A percentile compares a stretch with the other conserved stretches of the same genome.
phyloP scores from a whole-genome alignment of 805 yeast genomes.

The Candida hispaniensis region DNA sequence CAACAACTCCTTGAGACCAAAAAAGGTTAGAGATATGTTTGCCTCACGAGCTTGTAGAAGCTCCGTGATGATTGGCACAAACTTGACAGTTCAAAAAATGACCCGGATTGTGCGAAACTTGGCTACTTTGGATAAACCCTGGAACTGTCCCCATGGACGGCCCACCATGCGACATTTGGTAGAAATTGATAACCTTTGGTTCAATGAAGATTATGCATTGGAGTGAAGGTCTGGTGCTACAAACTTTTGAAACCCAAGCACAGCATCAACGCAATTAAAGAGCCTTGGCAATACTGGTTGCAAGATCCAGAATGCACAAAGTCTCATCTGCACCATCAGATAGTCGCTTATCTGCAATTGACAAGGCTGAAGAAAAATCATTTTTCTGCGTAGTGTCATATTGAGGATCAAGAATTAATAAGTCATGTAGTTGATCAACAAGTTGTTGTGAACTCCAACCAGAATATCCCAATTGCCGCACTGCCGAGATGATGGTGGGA shows the following conservation, averaged over 20 bases:
- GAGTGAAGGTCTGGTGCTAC: too few relatives aligned
- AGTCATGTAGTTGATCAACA: slow-evolving; percentile 60
- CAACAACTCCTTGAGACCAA: slow-evolving; percentile 41
- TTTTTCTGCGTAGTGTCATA: slow-evolving; percentile 49
- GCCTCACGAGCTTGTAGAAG: slow-evolving; percentile 94
- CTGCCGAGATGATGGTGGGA: slow-evolving; percentile 17
- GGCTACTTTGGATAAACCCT: slow-evolving; percentile 73
- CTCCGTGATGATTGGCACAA: slow-evolving; percentile 88
- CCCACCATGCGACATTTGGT: slow-evolving; percentile 91
- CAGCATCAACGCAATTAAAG: too few relatives aligned
- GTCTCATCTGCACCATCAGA: slow-evolving; percentile 86
- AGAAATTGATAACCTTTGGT: slow-evolving; percentile 35
- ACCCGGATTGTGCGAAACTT: slow-evolving; percentile 52
- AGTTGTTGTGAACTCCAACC: slow-evolving; percentile 79
- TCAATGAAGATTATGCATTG: too few relatives aligned
- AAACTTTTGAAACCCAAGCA: too few relatives aligned
- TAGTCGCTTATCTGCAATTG: slow-evolving; percentile 63
- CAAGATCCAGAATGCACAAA: slow-evolving; percentile 61
- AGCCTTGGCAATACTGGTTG: slow-evolving; percentile 38
- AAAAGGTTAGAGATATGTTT: slow-evolving; percentile 71
- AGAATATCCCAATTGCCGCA: slow-evolving; percentile 33
- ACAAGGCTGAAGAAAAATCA: slow-evolving; percentile 49
- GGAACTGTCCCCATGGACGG: slow-evolving; percentile 93
- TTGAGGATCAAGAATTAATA: slow-evolving; percentile 45
- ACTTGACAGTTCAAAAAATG: slow-evolving; percentile 54